Evolutionary conservation across 2,329 filamentous ascomycete species (phyloP).

Genomic region (Aspergillus felis): DNA sequence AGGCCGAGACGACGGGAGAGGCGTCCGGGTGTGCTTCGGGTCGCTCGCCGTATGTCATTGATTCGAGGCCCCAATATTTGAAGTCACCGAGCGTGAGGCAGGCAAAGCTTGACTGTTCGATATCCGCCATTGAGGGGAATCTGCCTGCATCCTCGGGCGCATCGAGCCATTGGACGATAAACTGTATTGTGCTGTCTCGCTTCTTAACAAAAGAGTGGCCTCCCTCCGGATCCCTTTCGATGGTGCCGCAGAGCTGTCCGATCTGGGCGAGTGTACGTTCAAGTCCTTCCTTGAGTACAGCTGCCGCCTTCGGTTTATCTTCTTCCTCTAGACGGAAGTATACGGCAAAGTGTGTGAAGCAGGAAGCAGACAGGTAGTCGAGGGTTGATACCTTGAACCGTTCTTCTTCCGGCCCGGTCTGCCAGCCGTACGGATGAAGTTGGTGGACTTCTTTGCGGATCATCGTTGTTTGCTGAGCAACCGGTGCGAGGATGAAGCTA

Average conservation of each 20-base stretch:
- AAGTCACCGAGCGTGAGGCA: constrained; percentile 31
- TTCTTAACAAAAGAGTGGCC: constrained; percentile 38
- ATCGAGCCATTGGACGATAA: constrained; percentile 40
- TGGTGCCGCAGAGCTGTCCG: constrained; percentile 37
- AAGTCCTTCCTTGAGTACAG: constrained; percentile 32
- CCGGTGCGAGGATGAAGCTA: too few relatives aligned
- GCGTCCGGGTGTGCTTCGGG: constrained; percentile 35
- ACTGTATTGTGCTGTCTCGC: constrained; percentile 30
- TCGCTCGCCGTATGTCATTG: constrained; percentile 31
- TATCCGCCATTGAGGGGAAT: constrained; percentile 38
- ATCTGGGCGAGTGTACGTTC: constrained; percentile 37
- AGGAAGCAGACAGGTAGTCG: constrained; percentile 29
- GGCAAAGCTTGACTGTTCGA: constrained; percentile 36
- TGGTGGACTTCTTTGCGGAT: constrained; percentile 18
- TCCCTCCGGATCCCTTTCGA: constrained; percentile 37
- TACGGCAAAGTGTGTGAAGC: constrained; percentile 39
- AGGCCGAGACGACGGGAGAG: constrained; percentile 34
- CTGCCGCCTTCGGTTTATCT: constrained; percentile 23
- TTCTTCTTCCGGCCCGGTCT: constrained; percentile 33
- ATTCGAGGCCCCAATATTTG: constrained; percentile 30
- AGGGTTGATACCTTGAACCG: constrained; percentile 36
- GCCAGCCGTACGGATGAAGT: constrained; percentile 34
- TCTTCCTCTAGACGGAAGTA: constrained; percentile 38
- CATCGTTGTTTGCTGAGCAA: too few relatives aligned
- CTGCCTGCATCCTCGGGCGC: constrained; percentile 19